phyloP scores from a whole-genome alignment of 1,284 basidiomycete genomes.

The Leccinum subrobustum region DNA sequence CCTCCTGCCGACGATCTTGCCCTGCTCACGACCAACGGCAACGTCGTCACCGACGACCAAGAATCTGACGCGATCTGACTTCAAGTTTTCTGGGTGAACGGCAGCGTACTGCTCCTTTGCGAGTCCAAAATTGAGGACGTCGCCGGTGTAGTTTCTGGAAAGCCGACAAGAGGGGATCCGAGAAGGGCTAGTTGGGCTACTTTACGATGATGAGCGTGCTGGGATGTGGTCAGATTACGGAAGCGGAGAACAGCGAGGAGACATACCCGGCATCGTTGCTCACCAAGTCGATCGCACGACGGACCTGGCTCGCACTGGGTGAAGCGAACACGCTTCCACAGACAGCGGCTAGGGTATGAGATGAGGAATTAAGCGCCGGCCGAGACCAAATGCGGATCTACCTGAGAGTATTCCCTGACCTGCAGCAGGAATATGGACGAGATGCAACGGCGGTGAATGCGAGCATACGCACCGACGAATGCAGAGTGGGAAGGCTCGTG shows the following conservation, averaged over 20 bases:
- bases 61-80: constrained; percentile 70
- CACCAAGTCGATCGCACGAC: constrained; percentile 76
- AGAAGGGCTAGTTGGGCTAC: constrained; percentile 8
- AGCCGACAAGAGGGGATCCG: too few species aligned
- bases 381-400: constrained; percentile 27
- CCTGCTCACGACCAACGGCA: constrained; percentile 79
- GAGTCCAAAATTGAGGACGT: too few species aligned
- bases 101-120: constrained; percentile 86
- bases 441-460: neutral
- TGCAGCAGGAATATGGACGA: constrained; percentile 22
- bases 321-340: constrained; percentile 88
- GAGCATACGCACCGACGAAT: constrained; percentile 60
- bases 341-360: constrained; percentile 61
- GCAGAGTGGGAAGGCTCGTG: constrained; percentile 91
- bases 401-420: constrained; percentile 80
- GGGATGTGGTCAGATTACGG: constrained; percentile 9
- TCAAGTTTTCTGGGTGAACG: constrained; percentile 63
- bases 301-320: constrained; percentile 82
- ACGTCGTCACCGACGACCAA: constrained; percentile 93
- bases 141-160: too few species aligned
- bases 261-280: constrained; percentile 74
- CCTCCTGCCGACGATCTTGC: constrained; percentile 80
- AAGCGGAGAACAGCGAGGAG: neutral
- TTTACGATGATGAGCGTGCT: too few species aligned
- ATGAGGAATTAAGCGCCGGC: neutral